Conservation (phyloP, 106 monocot genomes). For the Phalaenopsis equestris region DNA sequence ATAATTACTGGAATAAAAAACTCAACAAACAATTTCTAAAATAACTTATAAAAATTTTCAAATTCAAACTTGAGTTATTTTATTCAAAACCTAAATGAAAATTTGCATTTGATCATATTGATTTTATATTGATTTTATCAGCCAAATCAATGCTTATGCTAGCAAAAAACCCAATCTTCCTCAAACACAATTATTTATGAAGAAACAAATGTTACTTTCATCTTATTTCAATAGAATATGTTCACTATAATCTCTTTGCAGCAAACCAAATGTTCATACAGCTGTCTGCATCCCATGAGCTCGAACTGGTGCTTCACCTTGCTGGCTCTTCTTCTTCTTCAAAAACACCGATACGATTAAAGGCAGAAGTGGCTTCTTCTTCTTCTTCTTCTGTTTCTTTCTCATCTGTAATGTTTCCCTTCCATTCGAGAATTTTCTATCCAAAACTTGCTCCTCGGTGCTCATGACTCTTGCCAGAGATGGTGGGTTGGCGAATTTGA, state of each 20-base stretch:
- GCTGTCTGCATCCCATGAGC: background rate
- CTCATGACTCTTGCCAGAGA: slow-evolving; percentile 18
- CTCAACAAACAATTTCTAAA: too few species aligned
- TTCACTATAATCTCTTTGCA: background rate
- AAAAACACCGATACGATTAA: slow-evolving; percentile 27
- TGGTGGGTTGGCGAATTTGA: slow-evolving; percentile 51
- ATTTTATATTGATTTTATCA: too few species aligned
- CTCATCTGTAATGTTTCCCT: slow-evolving; percentile 1
- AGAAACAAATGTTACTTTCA: background rate
- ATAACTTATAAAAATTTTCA: too few species aligned
- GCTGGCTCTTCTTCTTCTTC: slow-evolving; percentile 39
- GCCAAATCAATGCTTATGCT: too few species aligned
- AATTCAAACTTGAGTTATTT: too few species aligned
- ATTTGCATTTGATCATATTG: too few species aligned
- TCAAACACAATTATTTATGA: background rate
- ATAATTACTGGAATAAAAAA: too few species aligned
- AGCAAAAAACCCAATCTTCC: too few species aligned
- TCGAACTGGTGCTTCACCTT: slow-evolving; percentile 1
- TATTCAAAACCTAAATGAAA: too few species aligned
- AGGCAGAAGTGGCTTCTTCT: slow-evolving; percentile 39
- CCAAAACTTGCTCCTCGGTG: slow-evolving; percentile 12
- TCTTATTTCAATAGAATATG: too few species aligned
- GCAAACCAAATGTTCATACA: background rate
- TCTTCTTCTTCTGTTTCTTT: slow-evolving; percentile 26
- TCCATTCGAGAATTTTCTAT: slow-evolving; percentile 20